These are phyloP conservation scores for Chalaropsis ovoidea DNA, from an alignment of 2,329 filamentous ascomycete genomes.

Conservation along the genomic window DNA sequence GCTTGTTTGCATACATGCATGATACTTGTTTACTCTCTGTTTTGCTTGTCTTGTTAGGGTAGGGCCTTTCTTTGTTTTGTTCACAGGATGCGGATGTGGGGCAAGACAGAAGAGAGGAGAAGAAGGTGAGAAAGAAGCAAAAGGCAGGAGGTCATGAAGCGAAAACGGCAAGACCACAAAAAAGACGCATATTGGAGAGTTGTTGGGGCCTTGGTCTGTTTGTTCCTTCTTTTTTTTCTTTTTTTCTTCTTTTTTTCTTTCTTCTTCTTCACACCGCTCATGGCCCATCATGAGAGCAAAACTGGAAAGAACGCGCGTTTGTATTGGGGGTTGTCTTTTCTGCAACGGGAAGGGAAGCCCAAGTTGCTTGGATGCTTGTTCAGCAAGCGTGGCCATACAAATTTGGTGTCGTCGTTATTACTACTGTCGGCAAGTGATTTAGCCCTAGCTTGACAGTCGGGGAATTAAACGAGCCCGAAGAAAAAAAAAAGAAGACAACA, in stretches of 20 bases:
- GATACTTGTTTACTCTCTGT: no score
- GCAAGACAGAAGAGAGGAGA: neutral
- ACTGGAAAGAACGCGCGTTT: no score
- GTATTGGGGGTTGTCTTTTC: no score
- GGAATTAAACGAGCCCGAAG: conserved; percentile 11
- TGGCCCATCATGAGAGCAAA: no score
- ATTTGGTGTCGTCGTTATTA: neutral
- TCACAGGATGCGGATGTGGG: neutral
- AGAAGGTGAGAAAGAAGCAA: neutral
- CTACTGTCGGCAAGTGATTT: neutral
- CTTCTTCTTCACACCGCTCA: no score
- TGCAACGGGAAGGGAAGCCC: no score
- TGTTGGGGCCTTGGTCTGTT: neutral
- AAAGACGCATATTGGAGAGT: neutral
- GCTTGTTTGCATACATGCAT: neutral
- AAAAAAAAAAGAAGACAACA: neutral
- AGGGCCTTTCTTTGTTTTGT: neutral
- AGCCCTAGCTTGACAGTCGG: conserved; percentile 12
- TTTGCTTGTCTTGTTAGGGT: neutral
- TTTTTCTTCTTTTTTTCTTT: neutral
- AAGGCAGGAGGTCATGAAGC: neutral
- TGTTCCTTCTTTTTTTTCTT: neutral
- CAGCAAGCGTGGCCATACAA: neutral
- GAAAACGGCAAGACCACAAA: neutral
- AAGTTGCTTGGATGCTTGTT: neutral